Evolutionary conservation across 2,329 filamentous ascomycete genomes (phyloP).

Genomic region (Septoria linicola): DNA sequence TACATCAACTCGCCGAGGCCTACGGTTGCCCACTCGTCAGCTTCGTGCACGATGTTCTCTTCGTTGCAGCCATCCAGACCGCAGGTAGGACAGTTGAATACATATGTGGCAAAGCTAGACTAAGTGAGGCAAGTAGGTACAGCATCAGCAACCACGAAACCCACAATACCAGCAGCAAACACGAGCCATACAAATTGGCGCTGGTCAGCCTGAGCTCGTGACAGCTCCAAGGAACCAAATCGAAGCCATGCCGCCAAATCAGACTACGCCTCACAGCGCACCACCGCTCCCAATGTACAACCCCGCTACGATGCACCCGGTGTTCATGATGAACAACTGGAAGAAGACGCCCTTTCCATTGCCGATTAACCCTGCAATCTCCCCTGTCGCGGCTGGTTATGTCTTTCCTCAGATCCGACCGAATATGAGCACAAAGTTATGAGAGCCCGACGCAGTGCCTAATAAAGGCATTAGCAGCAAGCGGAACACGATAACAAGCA

Average conservation of each 20-base stretch:
- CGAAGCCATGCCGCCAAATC: slow-evolving; percentile 49
- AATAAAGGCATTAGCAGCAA: not conserved
- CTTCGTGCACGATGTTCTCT: too few relatives aligned
- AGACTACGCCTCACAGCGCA: slow-evolving; percentile 9
- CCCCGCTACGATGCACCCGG: slow-evolving; percentile 65
- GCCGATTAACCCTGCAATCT: slow-evolving; percentile 41
- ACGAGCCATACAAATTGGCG: slow-evolving; percentile 32
- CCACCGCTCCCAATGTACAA: slow-evolving; percentile 44
- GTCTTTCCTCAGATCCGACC: slow-evolving; percentile 31
- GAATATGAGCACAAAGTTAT: slow-evolving; percentile 30
- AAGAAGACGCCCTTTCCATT: slow-evolving; percentile 54
- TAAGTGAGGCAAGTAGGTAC: slow-evolving; percentile 11
- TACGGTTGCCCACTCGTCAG: too few relatives aligned
- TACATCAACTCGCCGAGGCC: slow-evolving; percentile 11
- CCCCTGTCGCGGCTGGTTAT: slow-evolving; percentile 49
- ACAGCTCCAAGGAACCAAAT: slow-evolving; percentile 46
- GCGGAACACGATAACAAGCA: not conserved
- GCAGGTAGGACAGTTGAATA: slow-evolving; percentile 11
- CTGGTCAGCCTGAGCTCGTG: slow-evolving; percentile 17
- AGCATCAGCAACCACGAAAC: slow-evolving; percentile 18
- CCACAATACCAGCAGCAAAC: slow-evolving; percentile 34
- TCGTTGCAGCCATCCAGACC: slow-evolving; percentile 21
- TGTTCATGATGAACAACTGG: slow-evolving; percentile 70
- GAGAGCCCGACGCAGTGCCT: slow-evolving; percentile 3
- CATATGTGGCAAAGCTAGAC: not conserved